phyloP scores from a whole-genome alignment of 768 basidiomycete genomes.

The Suillus americanus region DNA sequence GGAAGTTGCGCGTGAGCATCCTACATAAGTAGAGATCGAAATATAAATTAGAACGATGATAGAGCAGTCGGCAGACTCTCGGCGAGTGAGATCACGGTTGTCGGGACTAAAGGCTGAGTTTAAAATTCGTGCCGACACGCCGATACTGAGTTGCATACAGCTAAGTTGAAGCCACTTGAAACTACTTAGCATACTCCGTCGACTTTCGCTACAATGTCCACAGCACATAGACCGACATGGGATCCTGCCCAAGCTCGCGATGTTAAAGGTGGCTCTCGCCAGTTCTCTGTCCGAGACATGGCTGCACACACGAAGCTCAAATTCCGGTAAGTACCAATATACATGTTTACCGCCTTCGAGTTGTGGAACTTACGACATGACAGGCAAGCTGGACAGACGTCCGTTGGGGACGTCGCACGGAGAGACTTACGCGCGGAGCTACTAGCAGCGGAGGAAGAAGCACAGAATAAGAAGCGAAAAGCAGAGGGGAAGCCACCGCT shows the following conservation, averaged over 20 bases:
- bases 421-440: slow-evolving; percentile 84
- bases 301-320: slow-evolving; percentile 97
- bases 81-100: neutral
- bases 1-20: neutral
- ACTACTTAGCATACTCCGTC: neutral
- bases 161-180: neutral
- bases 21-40: neutral
- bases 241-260: slow-evolving; percentile 94
- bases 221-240: slow-evolving; percentile 96
- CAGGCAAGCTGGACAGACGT: slow-evolving; percentile 90
- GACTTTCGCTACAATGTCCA: slow-evolving; percentile 57
- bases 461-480: slow-evolving; percentile 88
- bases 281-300: slow-evolving; percentile 92
- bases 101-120: neutral
- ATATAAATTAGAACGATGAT: neutral
- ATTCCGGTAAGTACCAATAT: slow-evolving; percentile 62
- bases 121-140: neutral
- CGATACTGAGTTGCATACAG: neutral
- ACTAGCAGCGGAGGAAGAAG: slow-evolving; percentile 81
- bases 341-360: neutral
- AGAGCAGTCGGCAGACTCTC: neutral
- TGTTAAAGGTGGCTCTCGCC: slow-evolving; percentile 88
- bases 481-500: slow-evolving; percentile 64
- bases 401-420: slow-evolving; percentile 69
- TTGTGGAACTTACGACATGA: neutral